phyloP scores from a whole-genome alignment of 345 rosid species.

The Eucalyptus camaldulensis region DNA sequence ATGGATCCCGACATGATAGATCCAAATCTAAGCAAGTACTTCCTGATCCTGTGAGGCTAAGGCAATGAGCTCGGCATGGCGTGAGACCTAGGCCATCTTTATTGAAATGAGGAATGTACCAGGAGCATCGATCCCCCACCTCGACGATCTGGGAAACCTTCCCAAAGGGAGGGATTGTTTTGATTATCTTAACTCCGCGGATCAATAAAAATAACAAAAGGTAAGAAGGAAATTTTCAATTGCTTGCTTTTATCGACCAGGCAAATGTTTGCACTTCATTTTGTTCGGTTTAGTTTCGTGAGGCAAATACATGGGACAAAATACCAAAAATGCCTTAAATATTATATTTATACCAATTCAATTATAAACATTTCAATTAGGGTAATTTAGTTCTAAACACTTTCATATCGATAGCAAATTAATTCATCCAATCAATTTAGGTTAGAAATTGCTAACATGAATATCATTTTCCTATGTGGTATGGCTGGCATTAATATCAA shows the following conservation, averaged over 20 bases:
- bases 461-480: fast-evolving
- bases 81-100: background rate
- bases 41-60: background rate
- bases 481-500: fast-evolving
- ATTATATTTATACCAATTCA: too few relatives aligned
- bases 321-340: fast-evolving
- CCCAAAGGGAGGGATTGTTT: background rate
- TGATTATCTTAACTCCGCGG: background rate
- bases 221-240: background rate
- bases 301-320: background rate
- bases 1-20: background rate
- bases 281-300: background rate
- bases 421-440: fast-evolving
- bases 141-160: background rate
- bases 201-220: background rate
- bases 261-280: background rate
- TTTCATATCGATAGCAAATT: too few relatives aligned
- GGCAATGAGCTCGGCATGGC: background rate
- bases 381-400: fast-evolving
- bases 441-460: too few relatives aligned
- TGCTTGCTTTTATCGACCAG: background rate
- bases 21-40: background rate
- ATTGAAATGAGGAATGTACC: background rate
- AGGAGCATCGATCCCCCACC: background rate
- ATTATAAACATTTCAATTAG: fast-evolving